Conservation (phyloP, 2,329 filamentous ascomycete genomes). For the Alternaria rosae region DNA sequence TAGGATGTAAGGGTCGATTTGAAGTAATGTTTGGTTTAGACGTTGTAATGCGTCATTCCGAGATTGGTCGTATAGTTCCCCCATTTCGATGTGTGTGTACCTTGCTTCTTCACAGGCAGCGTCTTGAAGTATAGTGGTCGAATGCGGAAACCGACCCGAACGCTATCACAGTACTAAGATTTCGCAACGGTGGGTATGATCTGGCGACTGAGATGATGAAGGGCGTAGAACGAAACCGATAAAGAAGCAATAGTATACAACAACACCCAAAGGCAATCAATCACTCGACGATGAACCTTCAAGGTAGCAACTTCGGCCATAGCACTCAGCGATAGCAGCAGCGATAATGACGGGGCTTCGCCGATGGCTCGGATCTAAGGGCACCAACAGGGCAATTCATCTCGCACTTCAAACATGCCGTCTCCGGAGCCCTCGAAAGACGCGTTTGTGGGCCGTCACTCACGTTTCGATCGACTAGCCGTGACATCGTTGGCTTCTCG, state of each 20-base stretch:
- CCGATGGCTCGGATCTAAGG: conserved; percentile 48
- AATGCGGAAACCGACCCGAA: background rate
- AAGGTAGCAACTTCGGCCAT: conserved; percentile 19
- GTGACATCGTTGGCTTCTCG: conserved; percentile 18
- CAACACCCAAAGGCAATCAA: conserved; percentile 27
- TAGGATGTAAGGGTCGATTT: conserved; percentile 48
- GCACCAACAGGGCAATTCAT: conserved; percentile 1
- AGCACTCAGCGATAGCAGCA: conserved; percentile 11
- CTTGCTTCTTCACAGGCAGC: background rate
- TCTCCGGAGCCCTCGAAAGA: conserved; percentile 12
- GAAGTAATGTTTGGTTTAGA: conserved; percentile 48
- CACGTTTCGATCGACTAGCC: conserved; percentile 5
- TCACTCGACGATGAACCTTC: conserved; percentile 15
- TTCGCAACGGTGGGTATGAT: conserved; percentile 18
- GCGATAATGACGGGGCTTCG: conserved; percentile 22
- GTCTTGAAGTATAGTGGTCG: background rate
- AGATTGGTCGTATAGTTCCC: conserved; percentile 37
- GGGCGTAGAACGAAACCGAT: conserved; percentile 17
- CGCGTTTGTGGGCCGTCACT: conserved; percentile 4
- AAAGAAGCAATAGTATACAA: conserved; percentile 31
- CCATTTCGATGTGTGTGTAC: conserved; percentile 21
- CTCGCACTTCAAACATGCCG: conserved; percentile 12
- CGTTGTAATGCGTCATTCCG: conserved; percentile 42
- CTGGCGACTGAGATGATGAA: conserved; percentile 21
- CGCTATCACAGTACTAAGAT: background rate